Conservation (phyloP, 192 early-diverging fungal genomes). For the Funneliformis mosseae region DNA sequence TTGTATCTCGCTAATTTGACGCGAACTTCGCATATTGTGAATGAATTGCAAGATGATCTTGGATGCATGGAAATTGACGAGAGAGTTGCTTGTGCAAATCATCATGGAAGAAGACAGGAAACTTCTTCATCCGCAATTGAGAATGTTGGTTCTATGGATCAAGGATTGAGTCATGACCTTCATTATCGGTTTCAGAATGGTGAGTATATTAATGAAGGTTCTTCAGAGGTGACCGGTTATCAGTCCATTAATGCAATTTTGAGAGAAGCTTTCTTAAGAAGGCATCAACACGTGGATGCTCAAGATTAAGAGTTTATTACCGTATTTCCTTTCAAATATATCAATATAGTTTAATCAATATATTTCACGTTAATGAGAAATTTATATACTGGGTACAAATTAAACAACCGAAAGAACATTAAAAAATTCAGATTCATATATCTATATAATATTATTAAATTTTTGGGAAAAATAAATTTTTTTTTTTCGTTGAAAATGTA, state of each 20-base stretch:
- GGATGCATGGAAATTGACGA: constrained; percentile 29
- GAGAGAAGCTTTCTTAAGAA: constrained; percentile 8
- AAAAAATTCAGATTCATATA: too few species aligned
- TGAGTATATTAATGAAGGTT: neutral
- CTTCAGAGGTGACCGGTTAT: neutral
- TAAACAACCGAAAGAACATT: too few species aligned
- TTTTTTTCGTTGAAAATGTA: too few species aligned
- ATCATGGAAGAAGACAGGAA: neutral
- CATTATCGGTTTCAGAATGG: neutral
- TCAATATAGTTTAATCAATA: too few species aligned
- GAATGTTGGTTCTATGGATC: neutral
- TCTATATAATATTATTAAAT: too few species aligned
- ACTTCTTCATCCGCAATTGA: neutral
- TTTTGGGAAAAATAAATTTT: too few species aligned
- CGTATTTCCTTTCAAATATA: too few species aligned
- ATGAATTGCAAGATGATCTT: constrained; percentile 18
- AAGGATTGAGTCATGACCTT: neutral
- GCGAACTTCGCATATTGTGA: constrained; percentile 24
- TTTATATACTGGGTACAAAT: too few species aligned
- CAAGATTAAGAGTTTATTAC: too few species aligned
- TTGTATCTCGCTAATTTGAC: constrained; percentile 25
- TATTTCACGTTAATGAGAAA: too few species aligned
- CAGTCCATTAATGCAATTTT: constrained; percentile 12
- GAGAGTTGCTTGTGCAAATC: neutral
- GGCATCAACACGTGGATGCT: neutral